Base-by-base conservation (phyloP, 1,284 basidiomycete genomes). In the Microbotryum silenes-acaulis region DNA sequence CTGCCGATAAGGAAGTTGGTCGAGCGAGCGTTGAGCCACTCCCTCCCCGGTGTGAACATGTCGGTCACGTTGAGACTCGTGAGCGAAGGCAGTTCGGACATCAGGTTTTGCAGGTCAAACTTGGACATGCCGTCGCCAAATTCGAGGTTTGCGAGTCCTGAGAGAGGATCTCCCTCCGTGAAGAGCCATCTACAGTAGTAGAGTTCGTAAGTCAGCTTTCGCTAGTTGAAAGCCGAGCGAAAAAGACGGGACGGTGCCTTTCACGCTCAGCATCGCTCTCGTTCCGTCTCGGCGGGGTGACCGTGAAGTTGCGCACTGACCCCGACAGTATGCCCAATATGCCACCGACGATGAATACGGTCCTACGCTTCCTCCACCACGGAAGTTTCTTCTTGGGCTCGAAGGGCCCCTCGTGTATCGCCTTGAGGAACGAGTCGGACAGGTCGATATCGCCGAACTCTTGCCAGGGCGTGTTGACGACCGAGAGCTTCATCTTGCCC, bases 1-100 rank as follows among this genome's bases (percentile, higher is more conserved):
- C 89, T 85, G 23, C 91, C 91, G 3, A 88, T 87, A 64, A 84
- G 81, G 70, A 94, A 94, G 74, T 91, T 57, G 18, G 45, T 63
- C 29, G 44, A 14, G 7, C 51, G 56, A 20, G 57, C 29, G 37
- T 50, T 61, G 45, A 69, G 55, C 67, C 67, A 69, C 2, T 69
- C 67, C 6, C 59, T 42, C 0, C 67, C 67, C 0, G 67, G 67
- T 3, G 55, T 51, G 25, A 64, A 16, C 31, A 67, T 29, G 23
- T 67, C 60, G 9, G 58, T 54, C 12, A 67, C n/a, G 54, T 68
- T 68, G 50, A 68, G 33, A 6, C 29, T 56, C n/a, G 57, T 50
- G 46, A 65, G 52, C 5, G 61, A 56, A 1, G 67, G 63, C 44
- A 69, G 51, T 46, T 69, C 67, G 27, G 57, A 5, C 4, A 67